Percentiles rank a stretch among this genome's conserved stretches.
phyloP scores from a whole-genome alignment of 768 basidiomycete genomes.

The Daedalea quercina region DNA sequence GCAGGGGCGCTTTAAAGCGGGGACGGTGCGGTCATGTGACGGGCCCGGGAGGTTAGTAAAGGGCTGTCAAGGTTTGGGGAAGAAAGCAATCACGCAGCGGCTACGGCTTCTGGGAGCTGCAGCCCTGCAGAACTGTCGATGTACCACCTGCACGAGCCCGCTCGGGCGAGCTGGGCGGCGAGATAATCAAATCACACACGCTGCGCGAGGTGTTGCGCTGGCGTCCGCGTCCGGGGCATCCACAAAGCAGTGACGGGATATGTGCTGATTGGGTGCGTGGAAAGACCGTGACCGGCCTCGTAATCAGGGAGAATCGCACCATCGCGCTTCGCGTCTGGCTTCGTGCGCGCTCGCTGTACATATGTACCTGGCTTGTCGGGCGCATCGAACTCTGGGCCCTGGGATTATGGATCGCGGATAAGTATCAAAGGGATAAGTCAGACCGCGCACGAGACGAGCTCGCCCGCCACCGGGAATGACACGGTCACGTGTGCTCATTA shows the following conservation, averaged over 20 bases:
- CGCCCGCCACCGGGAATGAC: not conserved
- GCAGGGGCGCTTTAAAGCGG: not conserved
- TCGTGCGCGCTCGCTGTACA: no score
- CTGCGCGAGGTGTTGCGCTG: not conserved
- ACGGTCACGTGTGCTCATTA: not conserved
- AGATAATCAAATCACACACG: not conserved
- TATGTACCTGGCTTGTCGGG: no score
- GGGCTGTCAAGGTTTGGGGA: not conserved
- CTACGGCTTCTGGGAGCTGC: not conserved
- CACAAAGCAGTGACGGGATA: not conserved
- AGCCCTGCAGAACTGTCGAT: not conserved
- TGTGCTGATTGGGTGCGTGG: conserved; percentile 1
- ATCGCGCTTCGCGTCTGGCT: not conserved
- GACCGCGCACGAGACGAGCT: not conserved
- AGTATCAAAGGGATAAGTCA: not conserved
- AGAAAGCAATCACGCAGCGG: not conserved
- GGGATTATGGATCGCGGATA: no score
- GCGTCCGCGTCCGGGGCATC: not conserved
- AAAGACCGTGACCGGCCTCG: conserved; percentile 1
- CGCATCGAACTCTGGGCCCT: no score
- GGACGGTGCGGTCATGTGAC: not conserved
- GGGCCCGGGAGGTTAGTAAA: not conserved
- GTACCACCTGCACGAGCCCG: not conserved
- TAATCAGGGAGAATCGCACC: not conserved
- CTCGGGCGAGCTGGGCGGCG: not conserved